Percentiles rank a stretch among this genome's conserved stretches.
phyloP scores from a whole-genome alignment of 1,284 basidiomycete species.

The Blastosporella zonata region DNA sequence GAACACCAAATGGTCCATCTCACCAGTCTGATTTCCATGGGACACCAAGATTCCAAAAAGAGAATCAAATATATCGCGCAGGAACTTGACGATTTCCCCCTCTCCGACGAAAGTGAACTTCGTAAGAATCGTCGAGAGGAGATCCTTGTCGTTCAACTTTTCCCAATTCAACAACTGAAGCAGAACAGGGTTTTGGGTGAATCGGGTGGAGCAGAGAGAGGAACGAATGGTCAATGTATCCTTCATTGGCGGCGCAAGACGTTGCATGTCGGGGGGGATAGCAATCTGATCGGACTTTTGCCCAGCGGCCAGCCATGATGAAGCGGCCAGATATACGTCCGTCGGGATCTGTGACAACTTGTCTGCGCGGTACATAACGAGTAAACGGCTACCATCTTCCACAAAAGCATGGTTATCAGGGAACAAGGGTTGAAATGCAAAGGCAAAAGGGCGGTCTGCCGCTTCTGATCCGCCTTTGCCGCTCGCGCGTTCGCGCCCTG shows the following conservation, averaged over 20 bases:
- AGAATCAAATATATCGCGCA: conserved; percentile 89
- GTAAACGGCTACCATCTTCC: conserved; percentile 86
- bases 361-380: conserved; percentile 82
- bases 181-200: conserved; percentile 89
- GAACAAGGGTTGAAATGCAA: conserved; percentile 89
- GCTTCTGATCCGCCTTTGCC: conserved; percentile 37
- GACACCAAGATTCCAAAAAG: conserved; percentile 89
- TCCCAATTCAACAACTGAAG: conserved; percentile 88
- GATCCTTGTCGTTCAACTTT: conserved; percentile 58
- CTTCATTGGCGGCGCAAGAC: conserved; percentile 64
- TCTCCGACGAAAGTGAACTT: conserved; percentile 93
- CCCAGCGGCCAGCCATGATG: conserved; percentile 54
- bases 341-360: conserved; percentile 58
- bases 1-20: conserved; percentile 88
- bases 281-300: conserved; percentile 58
- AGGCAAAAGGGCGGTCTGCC: conserved; percentile 82
- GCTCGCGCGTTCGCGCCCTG: conserved; percentile 45
- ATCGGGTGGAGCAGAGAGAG: conserved; percentile 89
- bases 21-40: conserved; percentile 67
- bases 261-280: conserved; percentile 62
- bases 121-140: conserved; percentile 72
- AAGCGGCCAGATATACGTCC: conserved; percentile 69
- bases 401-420: conserved; percentile 78
- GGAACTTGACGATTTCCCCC: conserved; percentile 93
- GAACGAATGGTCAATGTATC: conserved; percentile 85